Conservation (phyloP, 164 flowering plant species). For the Echeveria elegans region DNA sequence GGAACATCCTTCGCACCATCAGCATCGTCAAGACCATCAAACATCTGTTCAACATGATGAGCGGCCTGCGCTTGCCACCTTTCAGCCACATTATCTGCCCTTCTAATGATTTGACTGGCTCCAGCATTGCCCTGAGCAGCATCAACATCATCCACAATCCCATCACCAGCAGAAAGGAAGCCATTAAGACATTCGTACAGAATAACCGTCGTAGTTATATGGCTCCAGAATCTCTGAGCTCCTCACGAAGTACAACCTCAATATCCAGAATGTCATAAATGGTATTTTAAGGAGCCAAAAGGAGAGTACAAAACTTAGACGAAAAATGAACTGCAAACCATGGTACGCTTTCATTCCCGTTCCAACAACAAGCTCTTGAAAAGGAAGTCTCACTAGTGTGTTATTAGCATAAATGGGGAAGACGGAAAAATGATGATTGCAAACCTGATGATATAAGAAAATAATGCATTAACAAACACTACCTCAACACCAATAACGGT, state of each 20-base stretch:
- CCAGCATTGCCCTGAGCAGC: constrained; percentile 91
- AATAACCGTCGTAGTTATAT: constrained; percentile 64
- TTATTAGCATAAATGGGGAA: constrained; percentile 97
- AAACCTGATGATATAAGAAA: constrained; percentile 50
- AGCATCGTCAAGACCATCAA: constrained; percentile 97
- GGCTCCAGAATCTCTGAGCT: constrained; percentile 83
- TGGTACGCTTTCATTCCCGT: constrained; percentile 89
- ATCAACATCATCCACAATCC: constrained; percentile 67
- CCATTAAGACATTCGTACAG: constrained; percentile 96
- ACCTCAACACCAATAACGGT: no score
- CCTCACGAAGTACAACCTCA: constrained; percentile 93
- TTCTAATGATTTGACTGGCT: constrained; percentile 77
- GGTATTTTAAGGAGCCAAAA: constrained; percentile 97
- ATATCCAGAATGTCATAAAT: constrained; percentile 95
- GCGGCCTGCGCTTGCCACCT: constrained; percentile 96
- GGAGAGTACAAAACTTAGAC: constrained; percentile 90
- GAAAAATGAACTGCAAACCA: constrained; percentile 83
- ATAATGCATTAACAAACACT: background rate
- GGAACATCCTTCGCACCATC: constrained; percentile 99
- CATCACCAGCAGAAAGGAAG: constrained; percentile 74
- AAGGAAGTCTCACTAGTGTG: constrained; percentile 94
- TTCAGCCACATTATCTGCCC: constrained; percentile 94
- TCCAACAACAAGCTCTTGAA: constrained; percentile 90
- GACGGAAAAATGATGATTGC: constrained; percentile 92
- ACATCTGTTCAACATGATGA: constrained; percentile 96